Base-by-base conservation (phyloP, 2,329 filamentous ascomycete species). In the Diaporthe sp. region DNA sequence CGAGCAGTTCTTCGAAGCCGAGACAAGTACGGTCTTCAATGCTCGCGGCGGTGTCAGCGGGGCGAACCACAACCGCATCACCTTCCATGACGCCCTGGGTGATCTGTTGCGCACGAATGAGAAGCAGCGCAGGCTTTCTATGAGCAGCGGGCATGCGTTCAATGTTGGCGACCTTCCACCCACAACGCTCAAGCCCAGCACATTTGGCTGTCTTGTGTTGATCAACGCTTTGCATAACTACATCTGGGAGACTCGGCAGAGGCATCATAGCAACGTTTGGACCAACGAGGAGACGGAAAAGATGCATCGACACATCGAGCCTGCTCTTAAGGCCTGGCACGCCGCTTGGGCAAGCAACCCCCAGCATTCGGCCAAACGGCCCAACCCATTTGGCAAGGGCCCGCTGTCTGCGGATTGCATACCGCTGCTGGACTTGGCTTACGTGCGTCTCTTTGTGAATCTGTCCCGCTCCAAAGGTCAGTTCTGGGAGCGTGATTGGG, bases 201-300 rank as follows among this genome's bases (percentile, higher is more conserved):
- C 95, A 0, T 97, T 98, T 82, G 97, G 96, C 12, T 98, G 95
- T 81, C 87, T 98, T 40, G 90, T 98, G 8, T 86, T 99, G 77
- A 98, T 98, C 82, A 96, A 98, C 81, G 96, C 97, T 4, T 87
- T 98, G 33, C 97, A 98, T 85, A 98, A 98, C 79, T 98, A 98
- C 83, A 98, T 98, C 58, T 98, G 97, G 97, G 96, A 98, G 84
- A 98, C 96, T 0, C 90, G 96, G 33, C 96, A 98, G 83, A 89
- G 95, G 70, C 96, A 98, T 79, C 93, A 96, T 79, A 95, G 94
- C 78, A 93, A 95, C 76, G 88, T 95, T 66, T 98, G 96, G 96
- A 97, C 95, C 2, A 91, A 93, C 45, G 93, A 96, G 77, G 96
- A 98, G 83, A 97, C 95, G 0, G 96, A 98, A 78, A 95, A 95